Conservation (phyloP, 345 rosid species). For the Geranium rotundifolium region DNA sequence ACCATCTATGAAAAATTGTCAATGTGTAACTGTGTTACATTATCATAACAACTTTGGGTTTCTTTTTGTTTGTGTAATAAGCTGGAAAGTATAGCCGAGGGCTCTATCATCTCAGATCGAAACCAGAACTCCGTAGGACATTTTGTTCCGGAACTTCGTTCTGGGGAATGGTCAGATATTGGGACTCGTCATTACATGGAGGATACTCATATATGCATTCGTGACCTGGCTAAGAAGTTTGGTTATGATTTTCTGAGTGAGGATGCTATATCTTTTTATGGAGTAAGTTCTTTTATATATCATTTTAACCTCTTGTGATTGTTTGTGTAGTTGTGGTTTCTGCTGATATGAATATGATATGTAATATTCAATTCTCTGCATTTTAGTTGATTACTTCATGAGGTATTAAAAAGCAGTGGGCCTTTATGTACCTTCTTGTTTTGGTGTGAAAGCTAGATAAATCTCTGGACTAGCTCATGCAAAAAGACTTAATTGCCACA, state of each 20-base stretch:
- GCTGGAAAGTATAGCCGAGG: constrained; percentile 60
- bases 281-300: constrained; percentile 32
- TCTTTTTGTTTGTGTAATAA: too few relatives aligned
- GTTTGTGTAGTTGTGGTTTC: background rate
- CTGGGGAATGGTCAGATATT: constrained; percentile 78
- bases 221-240: constrained; percentile 45
- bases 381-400: too few relatives aligned
- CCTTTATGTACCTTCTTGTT: background rate
- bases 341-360: background rate
- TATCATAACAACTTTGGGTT: too few relatives aligned
- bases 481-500: background rate
- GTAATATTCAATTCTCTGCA: background rate
- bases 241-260: constrained; percentile 21
- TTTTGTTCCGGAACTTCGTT: constrained; percentile 46
- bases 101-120: constrained; percentile 22
- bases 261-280: constrained; percentile 57
- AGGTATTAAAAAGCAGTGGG: too few relatives aligned
- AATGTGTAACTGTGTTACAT: background rate
- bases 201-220: constrained; percentile 75
- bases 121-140: constrained; percentile 17
- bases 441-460: background rate
- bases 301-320: background rate
- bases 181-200: constrained; percentile 59
- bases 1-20: background rate
- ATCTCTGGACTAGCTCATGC: too few relatives aligned